These are phyloP conservation scores for Crithidia acanthocephali DNA, from an alignment of 208 protist genomes.

Conservation along the genomic window DNA sequence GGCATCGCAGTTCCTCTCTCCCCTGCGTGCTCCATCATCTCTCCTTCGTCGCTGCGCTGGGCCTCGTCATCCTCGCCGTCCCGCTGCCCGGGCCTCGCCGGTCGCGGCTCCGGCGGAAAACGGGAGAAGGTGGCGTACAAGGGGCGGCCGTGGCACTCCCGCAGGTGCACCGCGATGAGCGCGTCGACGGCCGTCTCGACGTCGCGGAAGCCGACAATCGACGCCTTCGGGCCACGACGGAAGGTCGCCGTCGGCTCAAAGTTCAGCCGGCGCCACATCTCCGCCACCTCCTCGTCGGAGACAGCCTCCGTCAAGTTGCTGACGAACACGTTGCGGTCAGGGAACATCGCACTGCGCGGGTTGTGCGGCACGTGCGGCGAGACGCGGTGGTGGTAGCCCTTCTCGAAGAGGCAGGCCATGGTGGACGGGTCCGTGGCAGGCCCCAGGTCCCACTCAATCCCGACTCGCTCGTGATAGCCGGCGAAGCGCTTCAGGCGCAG, in stretches of 20 bases:
- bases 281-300: slow-evolving; percentile 68
- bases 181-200: slow-evolving; percentile 69
- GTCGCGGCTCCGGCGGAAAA: slow-evolving; percentile 65
- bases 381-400: slow-evolving; percentile 81
- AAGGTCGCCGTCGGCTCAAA: slow-evolving; percentile 50
- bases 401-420: slow-evolving; percentile 63
- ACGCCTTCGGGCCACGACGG: slow-evolving; percentile 60
- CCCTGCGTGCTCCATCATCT: slow-evolving; percentile 2
- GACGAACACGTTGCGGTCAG: slow-evolving; percentile 79
- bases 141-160: slow-evolving; percentile 67
- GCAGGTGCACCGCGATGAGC: slow-evolving; percentile 73
- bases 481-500: slow-evolving; percentile 76
- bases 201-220: slow-evolving; percentile 68
- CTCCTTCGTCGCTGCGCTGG: slow-evolving; percentile 1
- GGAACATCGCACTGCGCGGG: slow-evolving; percentile 65
- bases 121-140: slow-evolving; percentile 87
- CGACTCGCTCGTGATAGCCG: slow-evolving; percentile 71
- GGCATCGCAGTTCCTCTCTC: background rate
- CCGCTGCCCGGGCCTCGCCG: slow-evolving; percentile 17
- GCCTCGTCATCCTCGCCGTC: slow-evolving; percentile 18
- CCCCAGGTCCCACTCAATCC: slow-evolving; percentile 78
- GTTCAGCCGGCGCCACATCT: slow-evolving; percentile 46
- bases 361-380: slow-evolving; percentile 73
- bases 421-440: slow-evolving; percentile 75
- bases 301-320: slow-evolving; percentile 74